Evolutionary conservation across 1,139 yeast genomes (phyloP).

Genomic region (Chernovozyma aurita): DNA sequence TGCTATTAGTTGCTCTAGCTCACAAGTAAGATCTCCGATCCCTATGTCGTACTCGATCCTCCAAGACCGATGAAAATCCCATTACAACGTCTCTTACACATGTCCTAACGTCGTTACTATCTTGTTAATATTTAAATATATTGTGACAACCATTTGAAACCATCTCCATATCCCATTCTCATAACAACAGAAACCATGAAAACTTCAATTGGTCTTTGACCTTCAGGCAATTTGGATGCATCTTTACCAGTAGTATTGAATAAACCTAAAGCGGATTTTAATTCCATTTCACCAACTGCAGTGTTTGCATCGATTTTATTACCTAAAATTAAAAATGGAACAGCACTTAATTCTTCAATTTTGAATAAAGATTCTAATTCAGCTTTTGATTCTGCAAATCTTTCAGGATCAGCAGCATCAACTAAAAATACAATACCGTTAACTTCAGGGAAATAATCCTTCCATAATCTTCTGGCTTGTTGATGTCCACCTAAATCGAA

Average conservation of each 20-base stretch:
- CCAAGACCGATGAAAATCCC: too few species aligned
- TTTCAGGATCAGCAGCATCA: constrained; percentile 94
- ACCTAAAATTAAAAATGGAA: constrained; percentile 91
- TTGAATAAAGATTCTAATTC: constrained; percentile 90
- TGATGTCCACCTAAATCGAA: constrained; percentile 98
- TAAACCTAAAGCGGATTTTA: constrained; percentile 86
- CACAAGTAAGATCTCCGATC: too few species aligned
- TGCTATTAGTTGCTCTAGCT: too few species aligned
- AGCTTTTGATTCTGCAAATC: constrained; percentile 91
- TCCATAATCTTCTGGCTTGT: constrained; percentile 99
- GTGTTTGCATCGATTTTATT: constrained; percentile 92
- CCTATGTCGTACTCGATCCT: too few species aligned
- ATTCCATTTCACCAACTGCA: constrained; percentile 94
- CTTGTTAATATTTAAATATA: constrained; percentile 51
- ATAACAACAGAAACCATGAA: constrained; percentile 96
- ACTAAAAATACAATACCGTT: constrained; percentile 95
- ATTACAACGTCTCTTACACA: too few species aligned
- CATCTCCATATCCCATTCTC: constrained; percentile 97
- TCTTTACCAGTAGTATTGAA: constrained; percentile 82
- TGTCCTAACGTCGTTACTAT: too few species aligned
- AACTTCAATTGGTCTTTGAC: constrained; percentile 88
- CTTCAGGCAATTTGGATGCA: constrained; percentile 66
- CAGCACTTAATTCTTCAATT: constrained; percentile 83
- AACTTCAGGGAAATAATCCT: constrained; percentile 98
- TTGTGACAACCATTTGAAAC: constrained; percentile 94